These are phyloP conservation scores for Diaporthe australafricana DNA, from an alignment of 2,329 filamentous ascomycete species.

Conservation along the genomic window DNA sequence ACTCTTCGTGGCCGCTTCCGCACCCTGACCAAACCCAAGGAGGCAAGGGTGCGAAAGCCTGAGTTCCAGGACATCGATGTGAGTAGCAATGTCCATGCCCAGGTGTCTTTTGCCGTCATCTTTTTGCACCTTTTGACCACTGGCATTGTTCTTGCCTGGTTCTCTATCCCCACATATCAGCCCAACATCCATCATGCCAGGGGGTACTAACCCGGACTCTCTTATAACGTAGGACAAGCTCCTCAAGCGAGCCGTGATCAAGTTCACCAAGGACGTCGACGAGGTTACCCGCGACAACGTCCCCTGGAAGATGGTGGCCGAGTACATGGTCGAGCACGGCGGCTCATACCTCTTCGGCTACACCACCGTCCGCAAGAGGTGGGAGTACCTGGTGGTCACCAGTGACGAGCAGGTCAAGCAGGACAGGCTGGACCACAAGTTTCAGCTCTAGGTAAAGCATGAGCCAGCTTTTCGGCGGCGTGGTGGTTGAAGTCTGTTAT, in stretches of 20 bases:
- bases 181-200: not conserved
- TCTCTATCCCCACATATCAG: no score
- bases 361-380: slow-evolving; percentile 69
- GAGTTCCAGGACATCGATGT: slow-evolving; percentile 74
- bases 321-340: slow-evolving; percentile 62
- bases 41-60: slow-evolving; percentile 73
- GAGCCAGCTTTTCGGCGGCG: not conserved
- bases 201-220: not conserved
- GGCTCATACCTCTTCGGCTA: slow-evolving; percentile 71
- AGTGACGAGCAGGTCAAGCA: slow-evolving; percentile 3
- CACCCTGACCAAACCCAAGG: slow-evolving; percentile 72
- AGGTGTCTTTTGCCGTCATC: no score
- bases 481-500: no score
- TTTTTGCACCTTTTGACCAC: no score
- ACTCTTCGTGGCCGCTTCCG: slow-evolving; percentile 78
- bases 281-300: slow-evolving; percentile 51
- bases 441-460: not conserved
- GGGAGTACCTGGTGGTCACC: slow-evolving; percentile 56
- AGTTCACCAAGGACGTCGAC: slow-evolving; percentile 47
- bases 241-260: slow-evolving; percentile 56
- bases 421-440: slow-evolving; percentile 10
- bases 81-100: no score
- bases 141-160: no score
- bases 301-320: slow-evolving; percentile 68
- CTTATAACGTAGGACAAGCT: slow-evolving; percentile 54